phyloP scores from a whole-genome alignment of 2,329 filamentous ascomycete genomes.

The Calonectria crousiana region DNA sequence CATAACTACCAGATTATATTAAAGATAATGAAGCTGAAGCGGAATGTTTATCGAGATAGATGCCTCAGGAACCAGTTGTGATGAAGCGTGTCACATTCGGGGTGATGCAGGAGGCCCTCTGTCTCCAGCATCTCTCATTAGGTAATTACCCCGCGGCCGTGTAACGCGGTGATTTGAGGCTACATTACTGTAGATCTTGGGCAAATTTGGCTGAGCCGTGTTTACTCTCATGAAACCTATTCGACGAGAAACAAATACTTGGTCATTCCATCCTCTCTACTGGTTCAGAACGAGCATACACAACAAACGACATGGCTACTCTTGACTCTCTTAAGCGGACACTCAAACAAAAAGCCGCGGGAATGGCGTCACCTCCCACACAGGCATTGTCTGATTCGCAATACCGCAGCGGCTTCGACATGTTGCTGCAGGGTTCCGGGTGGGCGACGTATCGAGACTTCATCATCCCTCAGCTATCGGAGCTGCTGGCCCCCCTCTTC shows the following conservation, averaged over 20 bases:
- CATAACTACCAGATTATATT: not conserved
- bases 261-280: not conserved
- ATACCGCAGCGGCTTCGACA: conserved; percentile 62
- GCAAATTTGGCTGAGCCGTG: not conserved
- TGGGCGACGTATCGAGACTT: conserved; percentile 62
- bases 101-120: not conserved
- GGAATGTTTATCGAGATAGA: not conserved
- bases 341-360: conserved; percentile 49
- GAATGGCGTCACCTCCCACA: conserved; percentile 39
- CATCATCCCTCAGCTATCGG: conserved; percentile 62
- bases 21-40: not conserved
- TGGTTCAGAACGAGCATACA: not conserved
- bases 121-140: not conserved
- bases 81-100: not conserved
- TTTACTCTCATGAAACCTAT: not conserved
- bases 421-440: conserved; percentile 51
- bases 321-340: conserved; percentile 57
- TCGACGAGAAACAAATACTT: not conserved
- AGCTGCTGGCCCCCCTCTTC: conserved; percentile 56
- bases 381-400: conserved; percentile 59
- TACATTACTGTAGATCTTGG: not conserved
- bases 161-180: not conserved
- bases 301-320: conserved; percentile 42
- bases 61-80: not conserved
- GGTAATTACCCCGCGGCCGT: not conserved